Conservation (phyloP, 441 rosid genomes). For the Codiaeum variegatum region DNA sequence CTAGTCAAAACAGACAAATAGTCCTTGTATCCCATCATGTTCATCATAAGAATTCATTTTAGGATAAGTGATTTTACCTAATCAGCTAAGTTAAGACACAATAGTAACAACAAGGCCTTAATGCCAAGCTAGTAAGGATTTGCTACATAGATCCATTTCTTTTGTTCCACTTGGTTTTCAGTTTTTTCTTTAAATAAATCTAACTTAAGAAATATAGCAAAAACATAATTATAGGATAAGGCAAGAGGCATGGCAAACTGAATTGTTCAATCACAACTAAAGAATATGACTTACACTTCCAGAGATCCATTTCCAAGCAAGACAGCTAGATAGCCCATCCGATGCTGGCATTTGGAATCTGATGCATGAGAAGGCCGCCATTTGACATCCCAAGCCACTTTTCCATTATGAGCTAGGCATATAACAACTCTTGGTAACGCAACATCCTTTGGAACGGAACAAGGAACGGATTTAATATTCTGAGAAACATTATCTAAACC, state of each 20-base stretch:
- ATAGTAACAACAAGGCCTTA: too few species aligned
- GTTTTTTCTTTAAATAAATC: too few species aligned
- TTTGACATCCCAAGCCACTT: constrained; percentile 91
- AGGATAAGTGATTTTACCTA: neutral
- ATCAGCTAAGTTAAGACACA: neutral
- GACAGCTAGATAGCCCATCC: constrained; percentile 92
- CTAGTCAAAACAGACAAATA: neutral
- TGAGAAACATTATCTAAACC: constrained; percentile 27
- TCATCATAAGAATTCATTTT: neutral
- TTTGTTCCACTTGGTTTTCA: too few species aligned
- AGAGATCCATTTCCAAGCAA: constrained; percentile 82
- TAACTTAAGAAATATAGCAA: neutral
- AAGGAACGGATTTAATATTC: constrained; percentile 21
- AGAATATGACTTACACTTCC: constrained; percentile 73
- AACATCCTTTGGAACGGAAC: constrained; percentile 39
- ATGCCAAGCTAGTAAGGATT: too few species aligned
- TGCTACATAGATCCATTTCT: neutral
- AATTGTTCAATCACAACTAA: neutral
- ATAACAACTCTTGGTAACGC: constrained; percentile 69
- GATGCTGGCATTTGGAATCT: constrained; percentile 43
- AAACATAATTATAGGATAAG: neutral
- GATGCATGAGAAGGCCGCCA: constrained; percentile 56
- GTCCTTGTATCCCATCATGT: neutral
- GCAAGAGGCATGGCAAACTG: neutral
- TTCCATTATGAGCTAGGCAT: constrained; percentile 89